Evolutionary conservation across 257 asterid genomes (phyloP), one percentile per base, ranked within the genome.

Genomic region (Sherardia arvensis): DNA sequence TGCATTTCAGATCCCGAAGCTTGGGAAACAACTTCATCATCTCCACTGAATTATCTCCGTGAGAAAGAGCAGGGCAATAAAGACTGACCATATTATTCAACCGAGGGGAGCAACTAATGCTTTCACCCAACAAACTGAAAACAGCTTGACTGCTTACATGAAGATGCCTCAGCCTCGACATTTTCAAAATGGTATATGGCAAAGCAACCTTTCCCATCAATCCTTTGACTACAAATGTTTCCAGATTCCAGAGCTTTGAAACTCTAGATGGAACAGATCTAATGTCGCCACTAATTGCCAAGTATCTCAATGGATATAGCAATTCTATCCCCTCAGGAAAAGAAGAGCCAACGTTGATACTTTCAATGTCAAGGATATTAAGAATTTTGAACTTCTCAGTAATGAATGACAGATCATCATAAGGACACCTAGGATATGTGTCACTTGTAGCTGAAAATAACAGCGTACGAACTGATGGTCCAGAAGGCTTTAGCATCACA

Each of bases 301-400:
- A 36, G 45, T 36, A 36, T 36, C 45, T 36, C 45, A 36, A 36
- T 36, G 45, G 3, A 36, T 36, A 36, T 36, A 36, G 17, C 45
- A 36, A 10, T 36, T 36, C 36, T 2, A 12, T 27, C 0, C 45
- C 45, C 45, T 36, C 3, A 4, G 45, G 45, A 10, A 36, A 36
- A 36, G 45, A 36, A 36, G 45, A 5, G 4, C 7, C 1, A 11
- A 10, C 6, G 0, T 0, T 8, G n/a, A 66, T 4, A 0, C 3
- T 15, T 11, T 17, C 10, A 38, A 66, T 21, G 15, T 72, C 55
- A 5, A 66, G 58, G 20, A 66, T 56, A 51, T 71, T 36, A 27
- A 66, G 71, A 53, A 29, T 29, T 51, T 53, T 66, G 34, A 64
- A 66, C 18, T 15, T 53, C 17, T 6, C 4, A 49, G 29, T 1